Evolutionary conservation across 2,329 filamentous ascomycete genomes (phyloP).

Genomic region (Neofusicoccum kwambonambiense): DNA sequence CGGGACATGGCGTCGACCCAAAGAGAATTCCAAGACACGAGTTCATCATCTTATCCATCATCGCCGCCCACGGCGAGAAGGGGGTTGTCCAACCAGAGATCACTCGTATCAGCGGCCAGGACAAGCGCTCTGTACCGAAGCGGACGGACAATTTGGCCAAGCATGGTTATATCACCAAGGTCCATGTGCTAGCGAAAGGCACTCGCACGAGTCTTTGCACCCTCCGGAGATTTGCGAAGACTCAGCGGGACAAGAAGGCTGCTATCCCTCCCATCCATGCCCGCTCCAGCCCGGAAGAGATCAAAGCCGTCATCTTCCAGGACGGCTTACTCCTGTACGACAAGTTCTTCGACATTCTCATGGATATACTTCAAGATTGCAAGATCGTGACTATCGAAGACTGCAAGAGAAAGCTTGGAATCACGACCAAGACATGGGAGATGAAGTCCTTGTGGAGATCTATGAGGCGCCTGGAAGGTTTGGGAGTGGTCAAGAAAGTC

Average conservation of each 20-base stretch:
- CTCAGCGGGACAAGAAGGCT: conserved; percentile 25
- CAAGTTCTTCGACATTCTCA: conserved; percentile 49
- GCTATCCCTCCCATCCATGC: conserved; percentile 12
- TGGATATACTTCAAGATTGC: conserved; percentile 49
- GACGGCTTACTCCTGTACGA: conserved; percentile 47
- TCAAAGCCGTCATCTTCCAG: conserved; percentile 36
- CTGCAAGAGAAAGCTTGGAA: conserved; percentile 40
- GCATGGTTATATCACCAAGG: conserved; percentile 63
- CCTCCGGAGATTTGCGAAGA: conserved; percentile 50
- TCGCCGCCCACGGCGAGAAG: conserved; percentile 53
- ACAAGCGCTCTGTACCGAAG: conserved; percentile 63
- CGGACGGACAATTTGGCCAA: conserved; percentile 56
- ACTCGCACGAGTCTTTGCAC: conserved; percentile 57
- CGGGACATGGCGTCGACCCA: conserved; percentile 59
- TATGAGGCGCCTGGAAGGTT: conserved; percentile 39
- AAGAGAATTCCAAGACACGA: conserved; percentile 54
- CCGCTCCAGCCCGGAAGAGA: conserved; percentile 17
- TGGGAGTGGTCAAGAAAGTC: conserved; percentile 40
- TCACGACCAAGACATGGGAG: conserved; percentile 34
- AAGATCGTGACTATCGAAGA: conserved; percentile 54
- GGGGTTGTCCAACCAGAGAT: conserved; percentile 61
- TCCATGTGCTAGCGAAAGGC: conserved; percentile 46
- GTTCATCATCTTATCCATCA: conserved; percentile 58
- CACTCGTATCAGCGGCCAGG: conserved; percentile 56
- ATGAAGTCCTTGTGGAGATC: conserved; percentile 40